Base-by-base conservation (phyloP, 2,329 filamentous ascomycete genomes). In the Nemania sp. region DNA sequence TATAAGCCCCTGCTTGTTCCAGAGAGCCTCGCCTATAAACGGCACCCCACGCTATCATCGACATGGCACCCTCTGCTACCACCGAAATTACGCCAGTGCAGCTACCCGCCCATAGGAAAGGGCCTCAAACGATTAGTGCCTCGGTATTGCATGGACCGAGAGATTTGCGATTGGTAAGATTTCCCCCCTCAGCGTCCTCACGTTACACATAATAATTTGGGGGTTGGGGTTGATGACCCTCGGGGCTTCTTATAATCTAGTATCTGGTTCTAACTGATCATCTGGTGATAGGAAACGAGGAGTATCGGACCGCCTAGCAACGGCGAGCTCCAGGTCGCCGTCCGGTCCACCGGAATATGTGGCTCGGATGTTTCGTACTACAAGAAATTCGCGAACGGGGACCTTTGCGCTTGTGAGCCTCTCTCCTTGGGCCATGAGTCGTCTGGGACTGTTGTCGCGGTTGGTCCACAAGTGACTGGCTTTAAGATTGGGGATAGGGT, bases 341-440 rank as follows among this genome's bases (percentile, higher is more conserved):
- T 90, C 73, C 84, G 83, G 68, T 81, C 84, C 6, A 90, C 87
- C 21, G 87, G 87, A 39, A 86, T 90, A 68, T 90, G 87, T 72
- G 87, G 87, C 57, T 89, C 86, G 7, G 87, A 90, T 73, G 83
- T 89, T 55, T 86, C 85, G 54, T 90, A 90, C 74, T 90, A 88
- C 78, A 88, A 85, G 73, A 88, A 89, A 69, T 89, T 89, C 70
- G 85, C 86, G 74, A 90, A 90, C 69, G 87, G 87, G 47, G 87
- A 89, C 73, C 81, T 90, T 52, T 87, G 87, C 67, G 86, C 85
- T 48, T 87, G 84, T 65, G 81, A 83, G 62, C 87, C 88, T 29
- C 76, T 90, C 34, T 87, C 85, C 5, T 80, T 90, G 2, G 85
- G 85, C n/a, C 83, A 87, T 67, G 84, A 87, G 72, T 85, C 83